Evolutionary conservation across 108 stramenopile genomes (phyloP), one percentile per base, ranked within the genome.

Genomic region (Pseudonitzschia multiseries): DNA sequence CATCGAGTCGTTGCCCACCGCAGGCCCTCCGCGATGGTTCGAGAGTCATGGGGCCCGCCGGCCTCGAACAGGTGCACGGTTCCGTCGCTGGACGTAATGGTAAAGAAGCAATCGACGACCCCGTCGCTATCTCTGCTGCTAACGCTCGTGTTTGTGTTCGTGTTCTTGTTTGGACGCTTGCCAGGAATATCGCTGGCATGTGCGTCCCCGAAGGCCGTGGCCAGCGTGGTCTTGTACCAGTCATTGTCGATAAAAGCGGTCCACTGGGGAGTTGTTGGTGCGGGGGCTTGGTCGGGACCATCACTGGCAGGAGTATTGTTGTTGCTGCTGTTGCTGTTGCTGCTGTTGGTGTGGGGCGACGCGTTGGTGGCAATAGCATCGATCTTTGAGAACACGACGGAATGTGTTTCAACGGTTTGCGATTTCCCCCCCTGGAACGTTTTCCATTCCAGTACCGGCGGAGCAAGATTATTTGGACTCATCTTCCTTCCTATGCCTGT

Each of bases 11-110:
- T 72, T 2, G 86, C 43, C 59, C 75, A 80, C 57, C 82, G 78
- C 28, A 91, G 63, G 24, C 90, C 90, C 48, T 43, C 68, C 41
- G 91, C 87, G 53, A 91, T 69, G 18, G 79, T 74, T 74, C 88
- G 83, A 15, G 85, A 64, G 24, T 81, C 78, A 22, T 69, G 68
- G 15, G 67, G 50, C 8, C 83, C 68, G 9, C 83, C 61, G 1
- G 93, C 81, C 67, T 93, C 90, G 73, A 93, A 90, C 27, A 90
- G 72, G 46, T 90, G 67, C 0, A 90, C 83, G 1, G 77, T 60
- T n/a, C 92, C 92, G 41, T 72, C 59, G 24, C 75, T 71, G 54
- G 86, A 74, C 0, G 89, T 93, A n/a, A 93, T 76, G 22, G 92
- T 81, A 57, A 90, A 89, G 74, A 90, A 87, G 57, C 68, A 79